Conservation (phyloP, 2,329 filamentous ascomycete species). For the Cordyceps fumosorosea region DNA sequence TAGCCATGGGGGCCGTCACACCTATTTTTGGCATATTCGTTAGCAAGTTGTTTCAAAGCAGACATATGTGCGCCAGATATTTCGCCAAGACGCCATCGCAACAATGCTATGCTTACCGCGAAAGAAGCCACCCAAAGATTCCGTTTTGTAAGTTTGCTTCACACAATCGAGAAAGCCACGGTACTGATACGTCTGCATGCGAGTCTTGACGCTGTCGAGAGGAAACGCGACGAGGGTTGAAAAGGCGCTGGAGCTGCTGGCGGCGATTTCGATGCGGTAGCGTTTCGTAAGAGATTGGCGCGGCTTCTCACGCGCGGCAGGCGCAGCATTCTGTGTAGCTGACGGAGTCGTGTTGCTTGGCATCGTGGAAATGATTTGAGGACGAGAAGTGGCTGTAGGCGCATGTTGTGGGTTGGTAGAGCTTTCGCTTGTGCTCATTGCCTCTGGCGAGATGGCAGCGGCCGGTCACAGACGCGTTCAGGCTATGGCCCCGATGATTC, state of each 20-base stretch:
- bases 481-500: slow-evolving; percentile 21
- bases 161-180: slow-evolving; percentile 68
- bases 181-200: slow-evolving; percentile 82
- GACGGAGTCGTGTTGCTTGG: neutral
- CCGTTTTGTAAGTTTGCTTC: slow-evolving; percentile 65
- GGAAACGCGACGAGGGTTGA: slow-evolving; percentile 79
- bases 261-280: slow-evolving; percentile 75
- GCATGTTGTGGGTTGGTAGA: slow-evolving; percentile 9
- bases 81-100: neutral
- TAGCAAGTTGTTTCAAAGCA: neutral
- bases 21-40: slow-evolving; percentile 36
- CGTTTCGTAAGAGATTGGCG: slow-evolving; percentile 53
- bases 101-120: slow-evolving; percentile 48
- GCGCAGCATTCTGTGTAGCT: neutral
- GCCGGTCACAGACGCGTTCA: slow-evolving; percentile 21
- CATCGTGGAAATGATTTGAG: slow-evolving; percentile 8
- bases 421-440: slow-evolving; percentile 12
- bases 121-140: slow-evolving; percentile 72
- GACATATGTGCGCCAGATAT: neutral
- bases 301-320: slow-evolving; percentile 6
- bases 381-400: neutral
- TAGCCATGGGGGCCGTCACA: slow-evolving; percentile 72
- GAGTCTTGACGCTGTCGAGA: slow-evolving; percentile 82
- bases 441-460: slow-evolving; percentile 13
- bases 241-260: slow-evolving; percentile 68